phyloP scores from a whole-genome alignment of 148 eudicot genomes.

The Pouteria glomerata region DNA sequence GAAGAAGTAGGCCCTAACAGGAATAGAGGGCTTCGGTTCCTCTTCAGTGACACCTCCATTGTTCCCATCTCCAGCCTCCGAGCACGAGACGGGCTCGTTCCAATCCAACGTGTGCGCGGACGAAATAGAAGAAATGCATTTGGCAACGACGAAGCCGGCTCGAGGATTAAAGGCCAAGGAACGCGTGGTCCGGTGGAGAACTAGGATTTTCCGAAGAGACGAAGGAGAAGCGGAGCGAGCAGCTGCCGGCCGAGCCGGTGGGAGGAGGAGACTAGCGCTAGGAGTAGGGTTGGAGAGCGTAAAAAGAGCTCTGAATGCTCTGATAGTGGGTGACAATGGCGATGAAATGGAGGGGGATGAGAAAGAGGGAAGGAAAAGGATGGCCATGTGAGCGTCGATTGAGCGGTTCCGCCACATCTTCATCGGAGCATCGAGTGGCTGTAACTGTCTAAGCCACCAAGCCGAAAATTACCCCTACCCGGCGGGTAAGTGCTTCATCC shows the following conservation, averaged over 20 bases:
- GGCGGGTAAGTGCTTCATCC: background rate
- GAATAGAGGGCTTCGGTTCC: slow-evolving; percentile 40
- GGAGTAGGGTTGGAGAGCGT: slow-evolving; percentile 25
- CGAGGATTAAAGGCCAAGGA: background rate
- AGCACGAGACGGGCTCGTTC: slow-evolving; percentile 40
- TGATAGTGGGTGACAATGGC: too few species aligned
- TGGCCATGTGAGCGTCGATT: background rate
- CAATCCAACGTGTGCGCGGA: slow-evolving; percentile 37
- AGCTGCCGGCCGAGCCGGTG: slow-evolving; percentile 6
- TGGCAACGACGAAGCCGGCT: slow-evolving; percentile 12
- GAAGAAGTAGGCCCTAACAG: slow-evolving; percentile 86
- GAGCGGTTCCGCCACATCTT: background rate
- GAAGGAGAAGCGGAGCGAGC: background rate
- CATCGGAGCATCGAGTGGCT: background rate
- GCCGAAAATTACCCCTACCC: background rate
- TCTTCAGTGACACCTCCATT: slow-evolving; percentile 12
- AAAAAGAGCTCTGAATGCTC: slow-evolving; percentile 20
- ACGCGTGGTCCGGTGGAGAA: slow-evolving; percentile 8
- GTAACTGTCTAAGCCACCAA: background rate
- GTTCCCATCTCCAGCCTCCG: slow-evolving; percentile 31
- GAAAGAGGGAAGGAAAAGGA: background rate
- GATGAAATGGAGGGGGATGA: too few species aligned
- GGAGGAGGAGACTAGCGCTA: background rate
- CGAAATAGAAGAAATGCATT: slow-evolving; percentile 36
- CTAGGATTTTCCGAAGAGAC: slow-evolving; percentile 19